Conservation (phyloP, 495 filamentous ascomycete genomes). For the Lophium mytilinum region DNA sequence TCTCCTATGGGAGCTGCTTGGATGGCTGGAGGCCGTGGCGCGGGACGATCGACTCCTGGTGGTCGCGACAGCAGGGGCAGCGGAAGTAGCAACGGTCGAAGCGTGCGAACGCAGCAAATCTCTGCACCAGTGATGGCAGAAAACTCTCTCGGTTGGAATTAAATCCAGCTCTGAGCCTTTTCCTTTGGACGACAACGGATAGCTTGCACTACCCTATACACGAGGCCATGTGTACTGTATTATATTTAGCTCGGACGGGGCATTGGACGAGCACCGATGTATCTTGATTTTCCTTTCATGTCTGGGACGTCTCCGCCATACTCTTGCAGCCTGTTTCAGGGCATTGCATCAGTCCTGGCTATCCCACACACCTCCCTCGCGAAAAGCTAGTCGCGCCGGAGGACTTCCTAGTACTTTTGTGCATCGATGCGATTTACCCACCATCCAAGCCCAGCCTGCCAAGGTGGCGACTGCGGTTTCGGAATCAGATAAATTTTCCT, state of each 20-base stretch:
- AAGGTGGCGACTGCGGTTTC: background rate
- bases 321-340: background rate
- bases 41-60: conserved; percentile 29
- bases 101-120: conserved; percentile 55
- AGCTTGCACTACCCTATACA: background rate
- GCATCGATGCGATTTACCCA: background rate
- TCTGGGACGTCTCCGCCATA: background rate
- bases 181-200: conserved; percentile 1
- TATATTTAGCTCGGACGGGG: conserved; percentile 9
- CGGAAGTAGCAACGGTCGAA: conserved; percentile 50
- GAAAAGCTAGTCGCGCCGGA: background rate
- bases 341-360: background rate
- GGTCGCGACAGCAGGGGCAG: conserved; percentile 58
- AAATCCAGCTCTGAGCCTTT: conserved; percentile 5
- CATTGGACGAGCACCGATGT: background rate
- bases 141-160: conserved; percentile 98
- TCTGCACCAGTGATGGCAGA: conserved; percentile 87
- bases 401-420: background rate
- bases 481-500: background rate
- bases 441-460: background rate
- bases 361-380: background rate
- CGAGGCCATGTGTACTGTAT: conserved; percentile 24
- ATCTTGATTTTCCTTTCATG: background rate
- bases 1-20: conserved; percentile 46
- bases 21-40: conserved; percentile 38